Base-by-base conservation (phyloP, 2,329 filamentous ascomycete species). In the Colletotrichum cordylinicola region DNA sequence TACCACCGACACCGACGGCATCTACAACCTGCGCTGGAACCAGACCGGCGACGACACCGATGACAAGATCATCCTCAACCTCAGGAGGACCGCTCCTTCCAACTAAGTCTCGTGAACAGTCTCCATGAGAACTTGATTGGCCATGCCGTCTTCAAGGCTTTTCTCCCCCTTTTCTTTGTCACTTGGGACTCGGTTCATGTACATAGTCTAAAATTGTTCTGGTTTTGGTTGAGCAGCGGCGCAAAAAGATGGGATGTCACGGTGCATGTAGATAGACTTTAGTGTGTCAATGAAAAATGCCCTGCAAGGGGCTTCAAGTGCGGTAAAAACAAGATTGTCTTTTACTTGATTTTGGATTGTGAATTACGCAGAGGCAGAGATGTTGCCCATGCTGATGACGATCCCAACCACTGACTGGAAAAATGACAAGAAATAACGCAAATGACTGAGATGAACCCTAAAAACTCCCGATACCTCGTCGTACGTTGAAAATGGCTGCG, bases 11-110 rank as follows among this genome's bases (percentile, higher is more conserved):
- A 62, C 62, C 13, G 56, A 75, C 6, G 76, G 67, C 35, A 62
- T 80, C 15, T 82, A 78, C 75, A 70, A 75, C 8, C 76, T 82
- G 12, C 77, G 78, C 35, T 82, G 80, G 80, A 80, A 82, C 72
- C n/a, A 62, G 8, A 80, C 77, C 24, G 58, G 43, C 64, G 78
- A 78, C 8, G 16, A 29, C 16, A 43, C 68, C 24, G 48, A 69
- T 2, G 77, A 66, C 5, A 71, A 72, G n/a, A 33, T 81, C 35
- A 7, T 71, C 2, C 77, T 82, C 4, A 78, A 76, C 10, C 69
- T 82, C n/a, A 78, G 78, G 75, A 78, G 58, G 65, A 77, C 73
- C 2, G 37, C 77, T 13, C 80, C 80, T n/a, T 77, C 74, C 62
- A 69, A 62, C 64, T 21, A 52, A 52, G 43, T 52, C n/a, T 52